Evolutionary conservation across 345 rosid genomes (phyloP).

Genomic region (Kandelia obovata): DNA sequence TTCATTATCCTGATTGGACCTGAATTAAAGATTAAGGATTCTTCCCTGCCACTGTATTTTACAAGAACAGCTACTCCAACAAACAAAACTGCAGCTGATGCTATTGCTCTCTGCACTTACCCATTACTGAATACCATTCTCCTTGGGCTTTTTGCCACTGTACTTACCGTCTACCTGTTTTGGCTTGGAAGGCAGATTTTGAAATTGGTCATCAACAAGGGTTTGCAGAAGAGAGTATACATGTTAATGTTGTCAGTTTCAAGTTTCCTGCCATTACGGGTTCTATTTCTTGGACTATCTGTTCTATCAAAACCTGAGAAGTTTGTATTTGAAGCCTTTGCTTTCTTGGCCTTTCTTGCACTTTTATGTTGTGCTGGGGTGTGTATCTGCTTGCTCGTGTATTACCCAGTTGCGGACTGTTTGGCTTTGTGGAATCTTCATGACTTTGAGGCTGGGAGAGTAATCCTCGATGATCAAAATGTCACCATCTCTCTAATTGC

Average conservation of each 20-base stretch:
- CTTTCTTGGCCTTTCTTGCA: conserved; percentile 78
- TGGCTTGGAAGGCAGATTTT: conserved; percentile 88
- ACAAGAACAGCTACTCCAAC: conserved; percentile 46
- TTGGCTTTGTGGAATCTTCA: conserved; percentile 66
- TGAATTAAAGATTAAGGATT: conserved; percentile 44
- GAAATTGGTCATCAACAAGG: conserved; percentile 84
- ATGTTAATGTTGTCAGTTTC: conserved; percentile 74
- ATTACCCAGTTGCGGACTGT: conserved; percentile 84
- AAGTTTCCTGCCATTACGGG: conserved; percentile 79
- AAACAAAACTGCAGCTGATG: conserved; percentile 25
- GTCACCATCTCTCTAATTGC: conserved; percentile 56
- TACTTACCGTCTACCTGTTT: conserved; percentile 70
- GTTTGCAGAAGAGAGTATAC: conserved; percentile 85
- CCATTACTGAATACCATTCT: conserved; percentile 81
- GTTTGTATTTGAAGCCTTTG: conserved; percentile 69
- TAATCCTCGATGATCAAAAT: conserved; percentile 41
- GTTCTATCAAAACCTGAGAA: conserved; percentile 67
- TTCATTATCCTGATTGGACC: conserved; percentile 64
- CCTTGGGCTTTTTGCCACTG: conserved; percentile 66
- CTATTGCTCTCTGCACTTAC: conserved; percentile 70
- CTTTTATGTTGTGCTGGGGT: conserved; percentile 69
- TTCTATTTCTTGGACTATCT: conserved; percentile 76
- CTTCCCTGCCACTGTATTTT: conserved; percentile 58
- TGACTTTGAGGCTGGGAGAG: conserved; percentile 61
- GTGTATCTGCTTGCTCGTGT: conserved; percentile 78